Evolutionary conservation across 2,329 filamentous ascomycete genomes (phyloP).

Genomic region (Clathrospora elynae): DNA sequence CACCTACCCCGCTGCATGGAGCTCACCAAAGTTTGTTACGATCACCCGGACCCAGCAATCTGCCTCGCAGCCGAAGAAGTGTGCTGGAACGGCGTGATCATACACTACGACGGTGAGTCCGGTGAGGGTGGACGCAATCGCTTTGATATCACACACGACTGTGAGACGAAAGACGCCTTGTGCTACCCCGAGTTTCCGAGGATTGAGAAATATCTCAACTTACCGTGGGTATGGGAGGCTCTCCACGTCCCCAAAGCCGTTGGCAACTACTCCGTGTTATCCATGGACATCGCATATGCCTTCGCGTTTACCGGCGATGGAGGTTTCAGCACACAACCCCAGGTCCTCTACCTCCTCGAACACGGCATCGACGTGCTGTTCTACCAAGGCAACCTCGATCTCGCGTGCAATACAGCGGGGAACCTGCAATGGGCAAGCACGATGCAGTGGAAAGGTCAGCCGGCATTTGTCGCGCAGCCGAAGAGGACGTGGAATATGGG

Average conservation of each 20-base stretch:
- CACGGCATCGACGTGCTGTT: slow-evolving; percentile 48
- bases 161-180: slow-evolving; percentile 44
- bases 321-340: slow-evolving; percentile 39
- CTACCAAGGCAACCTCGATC: slow-evolving; percentile 50
- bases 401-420: slow-evolving; percentile 51
- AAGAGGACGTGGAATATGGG: slow-evolving; percentile 34
- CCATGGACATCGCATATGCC: slow-evolving; percentile 29
- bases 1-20: slow-evolving; percentile 55
- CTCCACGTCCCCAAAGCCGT: slow-evolving; percentile 42
- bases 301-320: slow-evolving; percentile 39
- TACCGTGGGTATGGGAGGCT: slow-evolving; percentile 40
- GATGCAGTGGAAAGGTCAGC: slow-evolving; percentile 53
- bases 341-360: slow-evolving; percentile 45
- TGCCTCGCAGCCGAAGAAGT: slow-evolving; percentile 47
- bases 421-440: slow-evolving; percentile 49
- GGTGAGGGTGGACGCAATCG: slow-evolving; percentile 49
- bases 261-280: slow-evolving; percentile 39
- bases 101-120: slow-evolving; percentile 51
- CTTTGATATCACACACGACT: slow-evolving; percentile 52
- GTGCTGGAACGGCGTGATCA: slow-evolving; percentile 49
- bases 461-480: slow-evolving; percentile 48
- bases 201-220: slow-evolving; percentile 44
- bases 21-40: slow-evolving; percentile 49
- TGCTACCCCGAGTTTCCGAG: slow-evolving; percentile 46
- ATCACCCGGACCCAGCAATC: slow-evolving; percentile 50